Conservation (phyloP, 495 filamentous ascomycete species). For the Pseudomonodictys pantanalensis region DNA sequence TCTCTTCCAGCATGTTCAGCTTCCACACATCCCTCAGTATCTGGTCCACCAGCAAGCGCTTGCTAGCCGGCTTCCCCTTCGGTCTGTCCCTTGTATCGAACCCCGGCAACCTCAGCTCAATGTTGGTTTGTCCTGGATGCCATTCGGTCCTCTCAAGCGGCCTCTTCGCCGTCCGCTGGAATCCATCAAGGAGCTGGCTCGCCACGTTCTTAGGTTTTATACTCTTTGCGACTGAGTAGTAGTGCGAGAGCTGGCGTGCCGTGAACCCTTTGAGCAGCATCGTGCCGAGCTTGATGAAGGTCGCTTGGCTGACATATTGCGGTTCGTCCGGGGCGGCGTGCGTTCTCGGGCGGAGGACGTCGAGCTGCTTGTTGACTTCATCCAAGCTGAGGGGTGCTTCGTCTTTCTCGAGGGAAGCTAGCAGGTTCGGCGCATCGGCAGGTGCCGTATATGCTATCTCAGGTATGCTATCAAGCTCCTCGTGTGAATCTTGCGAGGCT, state of each 20-base stretch:
- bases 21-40: constrained; percentile 27
- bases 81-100: not conserved
- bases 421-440: constrained; percentile 2
- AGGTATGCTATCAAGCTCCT: not conserved
- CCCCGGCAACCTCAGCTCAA: constrained; percentile 9
- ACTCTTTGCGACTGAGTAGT: constrained; percentile 10
- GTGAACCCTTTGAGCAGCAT: constrained; percentile 19
- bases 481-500: not conserved
- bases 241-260: constrained; percentile 20
- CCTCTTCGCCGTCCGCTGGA: constrained; percentile 2
- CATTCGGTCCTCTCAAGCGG: constrained; percentile 17
- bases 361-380: constrained; percentile 21
- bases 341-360: constrained; percentile 24
- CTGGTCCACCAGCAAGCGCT: constrained; percentile 20
- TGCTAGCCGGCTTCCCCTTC: constrained; percentile 9
- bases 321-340: constrained; percentile 3
- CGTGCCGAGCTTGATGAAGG: constrained; percentile 7
- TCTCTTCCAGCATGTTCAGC: constrained; percentile 27
- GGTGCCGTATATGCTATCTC: not conserved
- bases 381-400: not conserved
- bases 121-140: constrained; percentile 21
- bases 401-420: constrained; percentile 21
- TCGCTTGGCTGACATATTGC: constrained; percentile 15
- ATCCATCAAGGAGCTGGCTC: not conserved
- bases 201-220: not conserved